Evolutionary conservation across 1,139 yeast species (phyloP).

Genomic region (Hyphopichia pseudoburtonii): DNA sequence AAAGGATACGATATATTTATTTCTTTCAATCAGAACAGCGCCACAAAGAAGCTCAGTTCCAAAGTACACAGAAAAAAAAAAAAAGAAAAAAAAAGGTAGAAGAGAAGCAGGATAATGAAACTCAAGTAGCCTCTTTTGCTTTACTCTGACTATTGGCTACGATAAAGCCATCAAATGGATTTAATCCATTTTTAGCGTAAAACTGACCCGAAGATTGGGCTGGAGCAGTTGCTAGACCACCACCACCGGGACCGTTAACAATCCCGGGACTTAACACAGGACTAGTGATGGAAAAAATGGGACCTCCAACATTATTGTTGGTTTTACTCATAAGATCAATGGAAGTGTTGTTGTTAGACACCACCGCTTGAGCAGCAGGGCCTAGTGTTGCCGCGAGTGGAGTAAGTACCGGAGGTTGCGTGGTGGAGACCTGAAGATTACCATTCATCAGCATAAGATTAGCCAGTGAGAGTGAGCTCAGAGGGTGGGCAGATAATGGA

Average conservation of each 20-base stretch:
- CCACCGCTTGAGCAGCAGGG: conserved; percentile 23
- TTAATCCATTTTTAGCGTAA: conserved; percentile 38
- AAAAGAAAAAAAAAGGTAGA: background rate
- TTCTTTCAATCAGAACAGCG: too few relatives aligned
- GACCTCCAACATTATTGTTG: background rate
- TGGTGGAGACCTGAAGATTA: conserved; percentile 4
- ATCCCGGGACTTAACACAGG: conserved; percentile 20
- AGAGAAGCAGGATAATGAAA: too few relatives aligned
- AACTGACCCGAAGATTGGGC: conserved; percentile 38
- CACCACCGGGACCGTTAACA: too few relatives aligned
- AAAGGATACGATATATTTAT: too few relatives aligned
- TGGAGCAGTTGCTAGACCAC: conserved; percentile 31
- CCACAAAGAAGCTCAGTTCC: too few relatives aligned
- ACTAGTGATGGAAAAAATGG: conserved; percentile 4
- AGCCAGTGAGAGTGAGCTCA: conserved; percentile 20
- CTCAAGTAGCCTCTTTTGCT: background rate
- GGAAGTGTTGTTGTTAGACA: conserved; percentile 12
- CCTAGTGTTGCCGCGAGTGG: conserved; percentile 36
- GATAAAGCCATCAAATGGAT: conserved; percentile 44
- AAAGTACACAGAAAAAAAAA: conserved; percentile 1
- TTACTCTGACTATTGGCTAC: conserved; percentile 22
- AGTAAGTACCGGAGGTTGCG: conserved; percentile 28
- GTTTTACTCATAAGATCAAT: too few relatives aligned
- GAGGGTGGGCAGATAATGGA: conserved; percentile 31
- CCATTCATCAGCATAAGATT: conserved; percentile 17